A percentile compares a stretch with the other conserved stretches of the same genome.
Conservation (phyloP, 2,329 filamentous ascomycete genomes). For the Colletotrichum sp. region DNA sequence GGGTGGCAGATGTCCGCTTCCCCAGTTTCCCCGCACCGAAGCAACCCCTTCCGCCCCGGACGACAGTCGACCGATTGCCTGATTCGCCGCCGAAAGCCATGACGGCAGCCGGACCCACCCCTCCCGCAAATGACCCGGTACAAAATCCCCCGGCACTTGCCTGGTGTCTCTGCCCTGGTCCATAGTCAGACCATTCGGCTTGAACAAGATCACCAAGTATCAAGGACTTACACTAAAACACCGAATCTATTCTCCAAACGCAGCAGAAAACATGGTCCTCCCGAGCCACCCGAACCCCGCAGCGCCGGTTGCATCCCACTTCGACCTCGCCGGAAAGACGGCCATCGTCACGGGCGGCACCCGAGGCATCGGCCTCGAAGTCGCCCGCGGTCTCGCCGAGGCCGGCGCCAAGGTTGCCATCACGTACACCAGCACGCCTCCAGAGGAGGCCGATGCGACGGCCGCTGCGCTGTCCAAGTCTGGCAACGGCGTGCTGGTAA, state of each 20-base stretch:
- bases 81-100: not conserved
- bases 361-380: slow-evolving; percentile 13
- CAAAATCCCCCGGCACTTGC: not conserved
- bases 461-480: slow-evolving; percentile 12
- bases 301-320: slow-evolving; percentile 11
- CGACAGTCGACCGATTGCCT: not conserved
- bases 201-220: not conserved
- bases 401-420: slow-evolving; percentile 14
- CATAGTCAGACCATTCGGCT: not conserved
- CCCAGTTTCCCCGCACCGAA: slow-evolving; percentile 5
- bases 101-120: not conserved
- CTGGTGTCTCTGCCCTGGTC: not conserved
- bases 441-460: slow-evolving; percentile 8
- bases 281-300: slow-evolving; percentile 9
- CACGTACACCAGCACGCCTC: slow-evolving; percentile 15
- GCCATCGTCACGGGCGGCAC: slow-evolving; percentile 12
- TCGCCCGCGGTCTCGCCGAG: slow-evolving; percentile 9
- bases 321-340: slow-evolving; percentile 19
- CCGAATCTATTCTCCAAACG: not conserved
- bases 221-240: not conserved
- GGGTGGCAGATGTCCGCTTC: slow-evolving; percentile 6
- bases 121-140: not conserved
- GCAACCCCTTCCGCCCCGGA: not conserved
- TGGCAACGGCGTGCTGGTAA: slow-evolving; percentile 24
- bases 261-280: slow-evolving; percentile 1